Evolutionary conservation across 805 yeast species (phyloP).

Genomic region (Pichia deserticola): DNA sequence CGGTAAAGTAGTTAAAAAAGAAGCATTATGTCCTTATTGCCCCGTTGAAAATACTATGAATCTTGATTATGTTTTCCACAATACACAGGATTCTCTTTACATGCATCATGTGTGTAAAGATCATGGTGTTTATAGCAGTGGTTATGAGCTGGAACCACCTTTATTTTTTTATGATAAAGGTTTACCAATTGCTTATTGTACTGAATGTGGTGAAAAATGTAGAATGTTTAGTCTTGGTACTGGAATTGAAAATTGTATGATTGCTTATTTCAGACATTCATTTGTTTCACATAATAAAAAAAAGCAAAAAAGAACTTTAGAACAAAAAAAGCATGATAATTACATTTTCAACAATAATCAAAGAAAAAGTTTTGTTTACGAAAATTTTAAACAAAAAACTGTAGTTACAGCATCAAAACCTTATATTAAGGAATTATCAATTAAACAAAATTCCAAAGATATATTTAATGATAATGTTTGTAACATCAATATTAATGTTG

Average conservation of each 20-base stretch:
- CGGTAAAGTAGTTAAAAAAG: slow-evolving; percentile 10
- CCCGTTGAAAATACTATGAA: slow-evolving; percentile 4
- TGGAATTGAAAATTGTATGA: background rate
- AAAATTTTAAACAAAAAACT: background rate
- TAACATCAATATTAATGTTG: no score
- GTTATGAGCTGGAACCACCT: slow-evolving; percentile 24
- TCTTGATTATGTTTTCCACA: slow-evolving; percentile 14
- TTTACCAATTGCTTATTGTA: background rate
- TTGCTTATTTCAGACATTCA: background rate
- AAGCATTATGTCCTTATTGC: slow-evolving; percentile 29
- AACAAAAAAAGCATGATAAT: no score
- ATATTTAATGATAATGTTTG: no score
- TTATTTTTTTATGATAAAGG: background rate
- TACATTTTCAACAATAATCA: no score
- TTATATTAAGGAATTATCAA: no score
- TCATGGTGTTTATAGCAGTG: slow-evolving; percentile 30
- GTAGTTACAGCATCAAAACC: no score
- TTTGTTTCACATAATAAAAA: background rate
- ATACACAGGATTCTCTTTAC: slow-evolving; percentile 23
- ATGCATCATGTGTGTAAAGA: slow-evolving; percentile 29
- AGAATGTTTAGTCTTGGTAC: background rate
- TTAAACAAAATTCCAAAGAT: no score
- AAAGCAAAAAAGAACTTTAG: background rate
- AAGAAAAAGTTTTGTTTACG: background rate
- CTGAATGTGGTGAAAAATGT: background rate